phyloP scores from a whole-genome alignment of 2,329 filamentous ascomycete genomes.

The Penicillium sp. region DNA sequence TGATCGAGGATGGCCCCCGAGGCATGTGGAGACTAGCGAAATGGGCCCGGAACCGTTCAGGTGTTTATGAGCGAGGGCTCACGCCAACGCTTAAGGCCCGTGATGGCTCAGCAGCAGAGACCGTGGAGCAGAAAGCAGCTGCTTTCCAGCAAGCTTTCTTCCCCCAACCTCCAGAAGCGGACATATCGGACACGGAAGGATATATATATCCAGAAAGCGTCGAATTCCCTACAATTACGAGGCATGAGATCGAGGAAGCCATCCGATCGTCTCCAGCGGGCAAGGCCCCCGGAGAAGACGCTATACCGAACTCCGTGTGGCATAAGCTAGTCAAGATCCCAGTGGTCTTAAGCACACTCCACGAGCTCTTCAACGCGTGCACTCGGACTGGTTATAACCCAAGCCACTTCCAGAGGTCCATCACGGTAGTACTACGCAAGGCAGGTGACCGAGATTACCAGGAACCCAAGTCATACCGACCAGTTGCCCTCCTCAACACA shows the following conservation, averaged over 20 bases:
- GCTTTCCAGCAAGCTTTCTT: neutral
- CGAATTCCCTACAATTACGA: neutral
- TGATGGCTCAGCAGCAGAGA: neutral
- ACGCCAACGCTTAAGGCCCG: neutral
- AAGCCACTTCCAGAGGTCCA: neutral
- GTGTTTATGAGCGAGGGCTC: neutral
- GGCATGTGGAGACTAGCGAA: neutral
- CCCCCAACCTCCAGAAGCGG: neutral
- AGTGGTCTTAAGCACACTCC: neutral
- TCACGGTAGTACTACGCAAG: neutral
- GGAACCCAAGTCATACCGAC: slow-evolving; percentile 12
- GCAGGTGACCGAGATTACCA: slow-evolving; percentile 4
- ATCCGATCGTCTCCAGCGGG: neutral
- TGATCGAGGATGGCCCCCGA: neutral
- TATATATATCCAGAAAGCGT: neutral
- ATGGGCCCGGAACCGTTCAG: neutral
- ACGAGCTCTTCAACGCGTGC: neutral
- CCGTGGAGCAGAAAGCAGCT: neutral
- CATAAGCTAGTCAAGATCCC: neutral
- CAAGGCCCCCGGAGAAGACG: neutral
- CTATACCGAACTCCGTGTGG: neutral
- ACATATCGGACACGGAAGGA: neutral
- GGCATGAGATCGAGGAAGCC: neutral
- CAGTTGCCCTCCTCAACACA: slow-evolving; percentile 12
- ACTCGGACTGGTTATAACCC: neutral